These are phyloP conservation scores for Lantana camara DNA, from an alignment of 257 asterid species.

Conservation along the genomic window DNA sequence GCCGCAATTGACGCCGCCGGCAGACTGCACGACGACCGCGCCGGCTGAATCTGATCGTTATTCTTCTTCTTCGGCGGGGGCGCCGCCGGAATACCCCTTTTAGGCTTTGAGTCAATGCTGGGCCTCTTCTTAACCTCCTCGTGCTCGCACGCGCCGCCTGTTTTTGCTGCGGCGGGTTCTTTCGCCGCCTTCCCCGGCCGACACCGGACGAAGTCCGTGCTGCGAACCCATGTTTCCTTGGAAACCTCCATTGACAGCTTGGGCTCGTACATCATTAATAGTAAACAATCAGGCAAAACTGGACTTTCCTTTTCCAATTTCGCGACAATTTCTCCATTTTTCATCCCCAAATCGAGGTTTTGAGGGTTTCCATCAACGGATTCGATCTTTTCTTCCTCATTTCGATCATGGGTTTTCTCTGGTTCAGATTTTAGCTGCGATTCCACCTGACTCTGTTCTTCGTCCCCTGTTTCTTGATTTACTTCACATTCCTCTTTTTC, in stretches of 20 bases:
- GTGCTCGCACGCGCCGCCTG: slow-evolving; percentile 38
- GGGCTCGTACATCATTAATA: slow-evolving; percentile 83
- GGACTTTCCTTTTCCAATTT: slow-evolving; percentile 25
- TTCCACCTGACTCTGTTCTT: no score
- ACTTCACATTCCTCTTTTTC: no score
- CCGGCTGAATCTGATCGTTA: slow-evolving; percentile 42
- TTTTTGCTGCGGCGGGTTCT: not conserved
- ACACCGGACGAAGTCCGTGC: slow-evolving; percentile 75
- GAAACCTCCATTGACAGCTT: slow-evolving; percentile 87
- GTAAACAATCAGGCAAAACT: slow-evolving; percentile 62
- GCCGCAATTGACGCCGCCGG: slow-evolving; percentile 64
- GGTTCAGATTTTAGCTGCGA: no score
- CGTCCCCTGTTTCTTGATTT: no score
- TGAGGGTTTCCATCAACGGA: not conserved
- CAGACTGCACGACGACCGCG: slow-evolving; percentile 68
- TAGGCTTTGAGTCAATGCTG: slow-evolving; percentile 32
- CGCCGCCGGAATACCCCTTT: slow-evolving; percentile 22
- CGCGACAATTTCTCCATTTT: not conserved
- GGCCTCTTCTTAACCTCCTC: slow-evolving; percentile 36
- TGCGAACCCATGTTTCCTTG: slow-evolving; percentile 92
- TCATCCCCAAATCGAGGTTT: slow-evolving; percentile 1
- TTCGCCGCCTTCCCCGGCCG: slow-evolving; percentile 48
- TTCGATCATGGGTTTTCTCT: no score
- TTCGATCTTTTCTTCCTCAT: slow-evolving; percentile 21
- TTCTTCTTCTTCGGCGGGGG: slow-evolving; percentile 21